phyloP scores from a whole-genome alignment of 306 rosid species.

The Cotoneaster glaucophyllus region DNA sequence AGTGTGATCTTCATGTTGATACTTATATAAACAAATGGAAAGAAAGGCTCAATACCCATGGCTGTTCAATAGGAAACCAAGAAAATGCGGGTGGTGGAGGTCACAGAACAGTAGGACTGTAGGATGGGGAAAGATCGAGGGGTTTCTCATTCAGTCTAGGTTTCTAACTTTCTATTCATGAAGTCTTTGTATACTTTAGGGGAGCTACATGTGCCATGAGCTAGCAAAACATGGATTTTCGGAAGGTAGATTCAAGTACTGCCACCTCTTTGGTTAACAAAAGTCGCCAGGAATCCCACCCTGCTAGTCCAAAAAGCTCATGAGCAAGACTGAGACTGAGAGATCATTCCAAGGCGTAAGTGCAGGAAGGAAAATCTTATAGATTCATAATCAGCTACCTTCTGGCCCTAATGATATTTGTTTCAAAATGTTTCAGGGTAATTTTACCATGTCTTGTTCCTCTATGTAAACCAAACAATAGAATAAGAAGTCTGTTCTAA shows the following conservation, averaged over 20 bases:
- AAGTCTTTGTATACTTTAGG: neutral
- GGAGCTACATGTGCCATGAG: neutral
- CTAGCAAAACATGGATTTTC: neutral
- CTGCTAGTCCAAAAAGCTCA: neutral
- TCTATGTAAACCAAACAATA: too few species aligned
- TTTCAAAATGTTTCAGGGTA: too few species aligned
- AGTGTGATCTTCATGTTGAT: neutral
- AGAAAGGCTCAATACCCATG: neutral
- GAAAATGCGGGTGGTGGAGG: neutral
- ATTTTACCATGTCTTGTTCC: too few species aligned
- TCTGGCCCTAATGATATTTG: too few species aligned
- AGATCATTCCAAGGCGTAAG: neutral
- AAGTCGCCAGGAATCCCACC: neutral
- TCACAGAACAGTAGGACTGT: too few species aligned
- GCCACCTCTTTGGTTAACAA: neutral
- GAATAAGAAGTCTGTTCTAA: too few species aligned
- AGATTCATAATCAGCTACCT: too few species aligned
- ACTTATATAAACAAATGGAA: neutral
- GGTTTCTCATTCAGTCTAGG: neutral
- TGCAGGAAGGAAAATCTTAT: too few species aligned
- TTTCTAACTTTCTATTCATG: neutral
- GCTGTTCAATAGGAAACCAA: neutral
- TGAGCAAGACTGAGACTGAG: neutral
- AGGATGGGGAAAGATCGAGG: too few species aligned
- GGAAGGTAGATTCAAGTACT: neutral